Conservation (phyloP, 2,329 filamentous ascomycete species). For the Fusarium buxicola region DNA sequence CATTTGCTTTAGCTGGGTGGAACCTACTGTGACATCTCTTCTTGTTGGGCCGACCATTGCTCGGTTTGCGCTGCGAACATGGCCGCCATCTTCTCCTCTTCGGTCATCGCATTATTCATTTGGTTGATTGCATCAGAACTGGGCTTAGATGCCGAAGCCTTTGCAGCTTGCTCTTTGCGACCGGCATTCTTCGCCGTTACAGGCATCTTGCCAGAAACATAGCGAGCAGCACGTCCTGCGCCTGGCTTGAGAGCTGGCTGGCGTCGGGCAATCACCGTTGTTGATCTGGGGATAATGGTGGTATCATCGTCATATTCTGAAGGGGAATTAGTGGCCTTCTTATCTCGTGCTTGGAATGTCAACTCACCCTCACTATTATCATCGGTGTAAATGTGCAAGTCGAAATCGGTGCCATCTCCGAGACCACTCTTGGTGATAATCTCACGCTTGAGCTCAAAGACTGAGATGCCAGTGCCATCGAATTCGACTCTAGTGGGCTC, state of each 20-base stretch:
- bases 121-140: conserved; percentile 69
- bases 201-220: conserved; percentile 96
- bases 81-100: conserved; percentile 92
- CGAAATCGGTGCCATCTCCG: conserved; percentile 95
- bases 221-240: conserved; percentile 90
- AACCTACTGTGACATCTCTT: conserved; percentile 86
- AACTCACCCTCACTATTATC: conserved; percentile 87
- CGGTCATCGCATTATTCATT: conserved; percentile 84
- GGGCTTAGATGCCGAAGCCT: conserved; percentile 67
- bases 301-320: conserved; percentile 98
- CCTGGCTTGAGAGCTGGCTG: conserved; percentile 86
- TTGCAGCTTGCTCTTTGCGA: conserved; percentile 71
- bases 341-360: not conserved
- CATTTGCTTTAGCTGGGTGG: conserved; percentile 10
- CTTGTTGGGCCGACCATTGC: conserved; percentile 93
- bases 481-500: conserved; percentile 95
- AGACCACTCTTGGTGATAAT: conserved; percentile 95
- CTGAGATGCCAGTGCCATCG: conserved; percentile 96
- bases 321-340: conserved; percentile 44
- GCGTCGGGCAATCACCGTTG: conserved; percentile 89
- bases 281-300: conserved; percentile 94
- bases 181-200: conserved; percentile 85
- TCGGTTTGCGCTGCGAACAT: conserved; percentile 92
- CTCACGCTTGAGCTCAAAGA: conserved; percentile 98
- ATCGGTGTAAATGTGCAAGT: conserved; percentile 93